Base-by-base conservation (phyloP, 306 rosid genomes). In the Sicyos edulis region DNA sequence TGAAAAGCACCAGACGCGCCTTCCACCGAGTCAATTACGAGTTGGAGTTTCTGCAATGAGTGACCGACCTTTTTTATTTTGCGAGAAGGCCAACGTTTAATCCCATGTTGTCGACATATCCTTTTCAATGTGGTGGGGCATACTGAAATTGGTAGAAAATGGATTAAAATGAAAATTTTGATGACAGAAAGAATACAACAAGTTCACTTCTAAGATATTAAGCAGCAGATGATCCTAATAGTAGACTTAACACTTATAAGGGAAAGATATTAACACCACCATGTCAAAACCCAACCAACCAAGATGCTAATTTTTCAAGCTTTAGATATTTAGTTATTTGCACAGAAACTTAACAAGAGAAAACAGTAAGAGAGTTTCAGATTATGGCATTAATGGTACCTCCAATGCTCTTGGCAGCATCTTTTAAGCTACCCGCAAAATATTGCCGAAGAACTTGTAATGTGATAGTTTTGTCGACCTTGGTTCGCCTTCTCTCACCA, bases 401-500 rank as follows among this genome's bases (percentile, higher is more conserved):
- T 76, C 99, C 99, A 75, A 95, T 82, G 75, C 87, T 95, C 83
- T 87, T 95, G n/a, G 99, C 96, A 60, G 99, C 99, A 83, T 95
- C 99, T 74, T 95, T 95, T 55, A 91, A 84, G 87, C 96, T 91
- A 62, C 99, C 96, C 9, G 97, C 85, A 72, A 95, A 95, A 75
- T 95, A 78, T 82, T 95, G 90, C 57, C 84, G 82, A 69, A 95
- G 97, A 72, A 91, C 90, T 81, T 86, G 81, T 84, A 95, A 81
- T 61, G 92, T 89, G 82, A 95, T 89, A 7, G 87, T 85, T 84
- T 89, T 89, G 78, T 95, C 99, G 14, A 87, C 91, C 81, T 89
- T 95, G 76, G 86, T 78, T 53, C 90, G 88, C 51, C 87, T 87
- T 81, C 80, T 88, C 82, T 88, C 96, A 16, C 88, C 86, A 0